phyloP scores from a whole-genome alignment of 1,284 basidiomycete genomes.

The Moesziomyces parantarcticus region DNA sequence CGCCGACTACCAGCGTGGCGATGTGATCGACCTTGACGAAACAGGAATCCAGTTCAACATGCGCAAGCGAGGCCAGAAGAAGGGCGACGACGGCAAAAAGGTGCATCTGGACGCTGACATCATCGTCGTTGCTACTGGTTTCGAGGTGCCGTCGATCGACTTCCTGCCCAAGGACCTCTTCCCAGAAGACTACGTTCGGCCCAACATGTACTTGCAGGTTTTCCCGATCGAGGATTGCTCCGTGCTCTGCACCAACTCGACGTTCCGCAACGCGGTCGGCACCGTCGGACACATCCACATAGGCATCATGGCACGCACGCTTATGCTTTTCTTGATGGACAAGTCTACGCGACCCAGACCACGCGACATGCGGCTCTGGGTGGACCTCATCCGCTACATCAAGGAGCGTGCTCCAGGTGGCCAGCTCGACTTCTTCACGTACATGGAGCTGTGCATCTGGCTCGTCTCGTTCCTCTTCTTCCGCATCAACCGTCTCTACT shows the following conservation, averaged over 20 bases:
- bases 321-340: slow-evolving; percentile 74
- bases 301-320: slow-evolving; percentile 73
- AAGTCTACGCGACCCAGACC: slow-evolving; percentile 71
- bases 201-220: slow-evolving; percentile 76
- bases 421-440: slow-evolving; percentile 76
- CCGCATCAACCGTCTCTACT: slow-evolving; percentile 44
- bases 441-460: slow-evolving; percentile 72
- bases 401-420: slow-evolving; percentile 74
- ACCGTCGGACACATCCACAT: slow-evolving; percentile 61
- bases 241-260: slow-evolving; percentile 74
- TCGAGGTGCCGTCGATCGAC: slow-evolving; percentile 73
- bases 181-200: slow-evolving; percentile 72
- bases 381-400: slow-evolving; percentile 74
- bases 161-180: slow-evolving; percentile 75
- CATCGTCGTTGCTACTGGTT: slow-evolving; percentile 76
- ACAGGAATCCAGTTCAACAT: slow-evolving; percentile 70
- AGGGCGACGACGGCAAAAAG: slow-evolving; percentile 66
- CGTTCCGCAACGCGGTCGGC: slow-evolving; percentile 71
- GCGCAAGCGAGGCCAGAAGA: slow-evolving; percentile 64
- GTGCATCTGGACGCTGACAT: slow-evolving; percentile 72
- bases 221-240: slow-evolving; percentile 74
- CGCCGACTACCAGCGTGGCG: slow-evolving; percentile 74
- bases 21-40: slow-evolving; percentile 71
- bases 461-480: slow-evolving; percentile 60
- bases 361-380: slow-evolving; percentile 76